A percentile compares a stretch with the other conserved stretches of the same genome.
Conservation (phyloP, 495 filamentous ascomycete genomes). For the Penicillium malachiteum region DNA sequence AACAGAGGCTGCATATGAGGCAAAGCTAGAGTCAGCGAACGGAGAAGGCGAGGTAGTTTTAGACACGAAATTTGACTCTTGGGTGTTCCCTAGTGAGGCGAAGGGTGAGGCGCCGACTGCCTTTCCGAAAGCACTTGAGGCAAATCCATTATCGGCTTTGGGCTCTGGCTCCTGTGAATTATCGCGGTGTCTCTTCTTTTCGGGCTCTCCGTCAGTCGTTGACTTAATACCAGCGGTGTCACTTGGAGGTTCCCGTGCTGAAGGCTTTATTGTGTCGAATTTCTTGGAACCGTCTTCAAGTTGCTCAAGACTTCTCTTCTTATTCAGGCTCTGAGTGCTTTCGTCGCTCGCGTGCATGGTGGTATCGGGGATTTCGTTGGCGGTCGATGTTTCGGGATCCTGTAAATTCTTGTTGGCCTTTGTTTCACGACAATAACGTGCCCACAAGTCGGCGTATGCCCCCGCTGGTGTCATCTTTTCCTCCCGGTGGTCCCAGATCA, state of each 20-base stretch:
- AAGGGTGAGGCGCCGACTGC: constrained; percentile 50
- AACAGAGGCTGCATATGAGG: constrained; percentile 52
- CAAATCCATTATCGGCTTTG: constrained; percentile 25
- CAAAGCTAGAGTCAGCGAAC: constrained; percentile 53
- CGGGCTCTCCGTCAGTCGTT: constrained; percentile 33
- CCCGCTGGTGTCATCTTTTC: too few relatives aligned
- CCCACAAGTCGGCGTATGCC: too few relatives aligned
- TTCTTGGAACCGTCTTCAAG: constrained; percentile 41
- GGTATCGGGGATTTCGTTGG: neutral
- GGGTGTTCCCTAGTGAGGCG: constrained; percentile 35
- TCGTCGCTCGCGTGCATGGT: constrained; percentile 11
- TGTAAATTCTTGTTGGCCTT: constrained; percentile 11
- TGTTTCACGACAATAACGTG: neutral
- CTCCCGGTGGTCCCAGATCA: too few relatives aligned
- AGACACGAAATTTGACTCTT: constrained; percentile 13
- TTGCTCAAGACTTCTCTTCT: constrained; percentile 55
- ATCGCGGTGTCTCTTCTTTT: constrained; percentile 49
- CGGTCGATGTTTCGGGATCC: constrained; percentile 2
- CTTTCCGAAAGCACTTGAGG: constrained; percentile 53
- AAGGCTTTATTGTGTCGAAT: constrained; percentile 1
- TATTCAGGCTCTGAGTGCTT: constrained; percentile 30
- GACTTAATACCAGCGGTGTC: constrained; percentile 9
- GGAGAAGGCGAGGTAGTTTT: constrained; percentile 43
- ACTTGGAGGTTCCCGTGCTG: neutral
- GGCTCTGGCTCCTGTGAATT: constrained; percentile 36